A percentile compares a stretch with the other conserved stretches of the same genome.
Conservation (phyloP, 805 yeast genomes). For the Wickerhamomyces chambardii region DNA sequence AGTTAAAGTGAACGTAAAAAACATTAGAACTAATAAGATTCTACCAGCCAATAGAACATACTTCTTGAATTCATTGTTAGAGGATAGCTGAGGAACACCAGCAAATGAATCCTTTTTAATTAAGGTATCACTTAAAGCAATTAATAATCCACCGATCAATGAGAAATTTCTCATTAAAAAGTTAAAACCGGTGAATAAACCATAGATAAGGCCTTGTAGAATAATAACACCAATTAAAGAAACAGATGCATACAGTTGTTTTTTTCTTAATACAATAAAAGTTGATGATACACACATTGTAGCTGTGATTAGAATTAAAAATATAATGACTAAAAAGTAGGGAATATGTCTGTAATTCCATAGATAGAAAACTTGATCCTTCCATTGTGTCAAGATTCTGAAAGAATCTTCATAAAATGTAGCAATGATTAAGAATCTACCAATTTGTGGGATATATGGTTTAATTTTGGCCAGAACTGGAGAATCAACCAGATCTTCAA, state of each 20-base stretch:
- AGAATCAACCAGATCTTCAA: conserved; percentile 46
- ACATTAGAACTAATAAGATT: conserved; percentile 73
- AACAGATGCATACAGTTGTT: conserved; percentile 61
- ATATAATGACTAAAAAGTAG: conserved; percentile 65
- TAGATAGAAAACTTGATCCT: conserved; percentile 80
- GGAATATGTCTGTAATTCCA: conserved; percentile 75
- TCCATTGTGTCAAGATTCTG: conserved; percentile 83
- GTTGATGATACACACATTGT: conserved; percentile 71
- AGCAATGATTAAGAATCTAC: conserved; percentile 85
- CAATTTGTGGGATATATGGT: conserved; percentile 81
- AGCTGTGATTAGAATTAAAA: conserved; percentile 52
- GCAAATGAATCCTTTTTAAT: conserved; percentile 57
- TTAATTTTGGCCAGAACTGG: conserved; percentile 37
- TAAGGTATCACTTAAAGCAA: conserved; percentile 80
- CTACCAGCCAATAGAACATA: conserved; percentile 85
- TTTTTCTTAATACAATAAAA: conserved; percentile 58
- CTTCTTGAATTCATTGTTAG: conserved; percentile 59
- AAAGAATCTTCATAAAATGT: conserved; percentile 87
- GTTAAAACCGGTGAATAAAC: conserved; percentile 69
- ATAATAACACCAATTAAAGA: conserved; percentile 64
- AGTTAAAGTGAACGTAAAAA: conserved; percentile 75
- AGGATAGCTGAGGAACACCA: conserved; percentile 42
- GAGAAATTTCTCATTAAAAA: conserved; percentile 84
- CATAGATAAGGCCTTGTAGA: conserved; percentile 82
- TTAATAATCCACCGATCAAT: conserved; percentile 84